A percentile compares a stretch with the other conserved stretches of the same genome.
Conservation (phyloP, 164 flowering plant genomes). For the Aristolochia contorta region DNA sequence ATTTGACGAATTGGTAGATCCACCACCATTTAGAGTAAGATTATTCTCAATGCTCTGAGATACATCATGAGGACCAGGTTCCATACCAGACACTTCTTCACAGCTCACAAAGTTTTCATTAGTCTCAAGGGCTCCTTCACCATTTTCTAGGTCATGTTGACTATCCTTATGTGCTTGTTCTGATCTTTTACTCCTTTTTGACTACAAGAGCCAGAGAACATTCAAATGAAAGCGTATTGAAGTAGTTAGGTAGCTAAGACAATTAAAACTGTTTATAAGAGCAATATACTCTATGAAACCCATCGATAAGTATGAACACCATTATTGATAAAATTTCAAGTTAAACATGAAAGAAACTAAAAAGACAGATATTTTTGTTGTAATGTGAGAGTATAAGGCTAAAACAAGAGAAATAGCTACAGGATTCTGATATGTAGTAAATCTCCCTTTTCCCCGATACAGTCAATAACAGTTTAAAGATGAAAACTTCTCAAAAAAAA, state of each 20-base stretch:
- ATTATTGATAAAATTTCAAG: too few relatives aligned
- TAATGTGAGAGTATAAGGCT: too few relatives aligned
- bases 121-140: constrained; percentile 14
- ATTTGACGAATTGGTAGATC: constrained; percentile 18
- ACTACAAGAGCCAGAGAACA: constrained; percentile 26
- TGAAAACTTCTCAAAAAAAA: too few relatives aligned
- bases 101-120: constrained; percentile 21
- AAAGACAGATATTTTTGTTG: too few relatives aligned
- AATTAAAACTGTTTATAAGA: background rate
- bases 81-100: constrained; percentile 36
- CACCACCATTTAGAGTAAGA: constrained; percentile 23
- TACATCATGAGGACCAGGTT: constrained; percentile 28
- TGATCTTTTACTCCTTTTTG: constrained; percentile 29
- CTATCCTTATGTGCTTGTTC: constrained; percentile 24
- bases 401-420: too few relatives aligned
- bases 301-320: too few relatives aligned
- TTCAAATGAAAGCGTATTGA: background rate
- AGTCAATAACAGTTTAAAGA: too few relatives aligned
- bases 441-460: too few relatives aligned
- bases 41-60: constrained; percentile 27
- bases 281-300: background rate
- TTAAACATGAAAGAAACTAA: too few relatives aligned
- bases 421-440: too few relatives aligned
- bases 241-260: too few relatives aligned
- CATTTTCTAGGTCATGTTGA: constrained; percentile 19